Percentiles rank a stretch among this genome's conserved stretches.
Conservation (phyloP, 495 filamentous ascomycete species). For the Cudoniella acicularis region DNA sequence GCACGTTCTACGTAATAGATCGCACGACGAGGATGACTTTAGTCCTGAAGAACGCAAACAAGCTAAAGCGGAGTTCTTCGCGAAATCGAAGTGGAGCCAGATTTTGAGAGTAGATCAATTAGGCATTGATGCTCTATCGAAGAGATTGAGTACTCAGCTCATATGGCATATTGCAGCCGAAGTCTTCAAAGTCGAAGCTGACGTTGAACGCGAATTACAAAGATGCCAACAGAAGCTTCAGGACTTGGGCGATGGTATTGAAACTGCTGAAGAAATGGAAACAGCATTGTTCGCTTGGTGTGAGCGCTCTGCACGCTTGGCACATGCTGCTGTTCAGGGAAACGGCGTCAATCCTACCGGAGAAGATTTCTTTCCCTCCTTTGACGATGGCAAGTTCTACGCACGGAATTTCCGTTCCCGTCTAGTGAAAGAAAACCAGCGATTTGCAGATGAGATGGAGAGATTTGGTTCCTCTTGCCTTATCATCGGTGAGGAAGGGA, state of each 20-base stretch:
- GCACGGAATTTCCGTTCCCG: background rate
- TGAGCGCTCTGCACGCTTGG: background rate
- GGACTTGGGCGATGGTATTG: background rate
- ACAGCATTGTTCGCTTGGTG: conserved; percentile 5
- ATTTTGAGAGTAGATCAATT: background rate
- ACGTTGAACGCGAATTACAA: background rate
- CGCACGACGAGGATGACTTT: conserved; percentile 37
- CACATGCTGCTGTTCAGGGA: background rate
- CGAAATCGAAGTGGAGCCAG: conserved; percentile 12
- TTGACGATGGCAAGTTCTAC: background rate
- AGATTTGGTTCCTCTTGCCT: background rate
- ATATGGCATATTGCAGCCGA: conserved; percentile 34
- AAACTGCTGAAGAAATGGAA: conserved; percentile 4
- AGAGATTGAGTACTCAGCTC: conserved; percentile 35
- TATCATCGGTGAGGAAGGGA: background rate
- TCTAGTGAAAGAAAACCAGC: background rate
- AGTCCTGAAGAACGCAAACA: conserved; percentile 34
- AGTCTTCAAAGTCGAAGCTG: conserved; percentile 21
- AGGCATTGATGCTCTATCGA: conserved; percentile 35
- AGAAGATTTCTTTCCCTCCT: background rate
- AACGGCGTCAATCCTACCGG: background rate
- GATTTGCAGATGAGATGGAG: background rate
- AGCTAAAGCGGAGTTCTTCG: conserved; percentile 33
- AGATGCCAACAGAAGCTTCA: background rate
- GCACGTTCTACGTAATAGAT: conserved; percentile 61